phyloP scores from a whole-genome alignment of 306 rosid species.

The Astragalus glycyphyllos region DNA sequence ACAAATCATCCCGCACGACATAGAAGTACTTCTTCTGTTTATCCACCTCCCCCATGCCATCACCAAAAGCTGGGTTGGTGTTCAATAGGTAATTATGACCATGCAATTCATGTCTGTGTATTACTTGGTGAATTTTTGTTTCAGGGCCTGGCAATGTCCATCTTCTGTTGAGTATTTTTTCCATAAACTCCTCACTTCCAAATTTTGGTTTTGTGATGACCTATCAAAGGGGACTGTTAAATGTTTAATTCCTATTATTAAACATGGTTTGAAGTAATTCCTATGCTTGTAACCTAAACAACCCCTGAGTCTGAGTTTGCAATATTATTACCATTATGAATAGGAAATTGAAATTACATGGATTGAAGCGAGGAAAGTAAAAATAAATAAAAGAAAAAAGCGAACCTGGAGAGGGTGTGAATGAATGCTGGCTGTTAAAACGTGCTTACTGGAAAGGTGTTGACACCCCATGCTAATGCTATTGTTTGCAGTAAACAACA shows the following conservation, averaged over 20 bases:
- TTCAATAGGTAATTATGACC: slow-evolving; percentile 41
- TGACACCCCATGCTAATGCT: slow-evolving; percentile 36
- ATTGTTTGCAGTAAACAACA: background rate
- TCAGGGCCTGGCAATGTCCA: slow-evolving; percentile 74
- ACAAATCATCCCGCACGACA: slow-evolving; percentile 85
- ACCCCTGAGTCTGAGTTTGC: background rate
- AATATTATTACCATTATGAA: background rate
- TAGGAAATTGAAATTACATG: background rate
- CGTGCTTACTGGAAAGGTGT: slow-evolving; percentile 31
- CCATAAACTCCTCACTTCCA: slow-evolving; percentile 55
- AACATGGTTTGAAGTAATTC: background rate
- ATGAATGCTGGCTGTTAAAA: slow-evolving; percentile 47
- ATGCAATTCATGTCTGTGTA: slow-evolving; percentile 40
- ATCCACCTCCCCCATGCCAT: slow-evolving; percentile 39
- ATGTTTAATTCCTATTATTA: too few species aligned
- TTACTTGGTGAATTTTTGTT: slow-evolving; percentile 64
- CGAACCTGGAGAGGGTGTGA: slow-evolving; percentile 47
- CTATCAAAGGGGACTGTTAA: slow-evolving; percentile 43
- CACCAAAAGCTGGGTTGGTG: slow-evolving; percentile 46
- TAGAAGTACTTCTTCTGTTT: slow-evolving; percentile 51
- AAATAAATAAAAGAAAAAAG: background rate
- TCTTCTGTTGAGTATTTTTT: slow-evolving; percentile 67
- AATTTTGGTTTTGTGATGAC: slow-evolving; percentile 49
- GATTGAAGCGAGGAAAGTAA: background rate
- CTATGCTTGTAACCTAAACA: background rate